Conservation (phyloP, 805 yeast species). For the Ogataea nakhonphanomensis region DNA sequence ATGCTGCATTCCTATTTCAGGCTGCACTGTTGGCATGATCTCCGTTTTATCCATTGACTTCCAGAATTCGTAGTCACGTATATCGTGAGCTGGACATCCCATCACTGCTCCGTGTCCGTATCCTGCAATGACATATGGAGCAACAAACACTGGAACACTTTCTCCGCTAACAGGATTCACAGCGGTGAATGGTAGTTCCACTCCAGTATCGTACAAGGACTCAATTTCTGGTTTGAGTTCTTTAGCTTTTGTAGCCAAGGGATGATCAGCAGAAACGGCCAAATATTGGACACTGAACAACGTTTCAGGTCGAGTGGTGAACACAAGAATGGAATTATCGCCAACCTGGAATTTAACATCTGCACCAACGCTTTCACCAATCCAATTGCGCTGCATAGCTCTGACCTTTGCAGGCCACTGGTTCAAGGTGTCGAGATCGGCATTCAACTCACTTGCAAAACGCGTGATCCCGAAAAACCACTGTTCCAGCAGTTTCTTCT, state of each 20-base stretch:
- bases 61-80: constrained; percentile 85
- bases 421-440: constrained; percentile 57
- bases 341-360: constrained; percentile 49
- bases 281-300: constrained; percentile 77
- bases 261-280: constrained; percentile 74
- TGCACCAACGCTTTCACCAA: constrained; percentile 82
- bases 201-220: constrained; percentile 55
- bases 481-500: constrained; percentile 74
- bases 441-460: constrained; percentile 63
- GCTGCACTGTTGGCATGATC: constrained; percentile 45
- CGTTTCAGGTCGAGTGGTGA: constrained; percentile 91
- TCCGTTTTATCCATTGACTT: constrained; percentile 47
- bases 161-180: constrained; percentile 56
- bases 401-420: constrained; percentile 90
- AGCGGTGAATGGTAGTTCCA: constrained; percentile 40
- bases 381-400: constrained; percentile 92
- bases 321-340: constrained; percentile 41
- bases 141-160: constrained; percentile 72
- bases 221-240: constrained; percentile 38
- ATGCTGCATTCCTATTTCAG: constrained; percentile 22
- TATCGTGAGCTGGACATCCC: constrained; percentile 97
- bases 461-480: constrained; percentile 93
- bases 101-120: constrained; percentile 95
- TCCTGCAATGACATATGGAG: constrained; percentile 81
- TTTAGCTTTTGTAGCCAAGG: constrained; percentile 44